Base-by-base conservation (phyloP, 1,139 yeast species). In the Scheffersomyces segobiensis region DNA sequence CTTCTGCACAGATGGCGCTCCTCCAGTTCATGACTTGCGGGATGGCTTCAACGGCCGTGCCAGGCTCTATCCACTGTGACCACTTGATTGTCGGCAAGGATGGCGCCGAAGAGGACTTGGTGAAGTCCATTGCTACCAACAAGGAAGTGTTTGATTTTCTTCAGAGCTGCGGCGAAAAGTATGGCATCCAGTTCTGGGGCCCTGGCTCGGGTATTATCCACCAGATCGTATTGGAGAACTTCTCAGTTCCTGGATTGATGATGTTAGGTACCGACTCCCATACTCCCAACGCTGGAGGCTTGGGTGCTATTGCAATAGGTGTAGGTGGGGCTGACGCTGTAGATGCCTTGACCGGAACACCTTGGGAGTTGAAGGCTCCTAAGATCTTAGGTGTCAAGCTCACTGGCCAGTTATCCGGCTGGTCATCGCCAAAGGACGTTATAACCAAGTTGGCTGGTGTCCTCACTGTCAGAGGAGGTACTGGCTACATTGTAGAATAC, bases 291-390 rank as follows among this genome's bases (percentile, higher is more conserved):
- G 98, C 98, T 14, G 98, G 98, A 78, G 98, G 98, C 62, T 81
- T 93, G 60, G 98, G 98, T 71, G 96, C 96, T 60, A 88, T 93
- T 63, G 98, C 98, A 64, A 95, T 93, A 71, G 98, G 98, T 77
- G 98, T 93, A 54, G 98, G 98, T 73, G 98, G 98, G 78, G 98
- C 98, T 50, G 98, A 93, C 77, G 98, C 98, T 19, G 98, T 93
- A 54, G 99, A 95, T 74, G 98, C 96, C 14, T 80, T 95, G 69
- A 91, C 98, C 19, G 97, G 96, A 57, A 89, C 96, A n/a, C 98
- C 99, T 53, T 95, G 99, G 99, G 99, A 95, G 79, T 85, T 95
- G 73, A 93, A 93, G 78, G 98, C 98, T 22, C 99, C 99, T 61
- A 90, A 90, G 75, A 80, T 93, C 50, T 74, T 95, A 69, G 98